These are phyloP conservation scores for Senna siamea DNA, from an alignment of 306 rosid genomes.

Conservation along the genomic window DNA sequence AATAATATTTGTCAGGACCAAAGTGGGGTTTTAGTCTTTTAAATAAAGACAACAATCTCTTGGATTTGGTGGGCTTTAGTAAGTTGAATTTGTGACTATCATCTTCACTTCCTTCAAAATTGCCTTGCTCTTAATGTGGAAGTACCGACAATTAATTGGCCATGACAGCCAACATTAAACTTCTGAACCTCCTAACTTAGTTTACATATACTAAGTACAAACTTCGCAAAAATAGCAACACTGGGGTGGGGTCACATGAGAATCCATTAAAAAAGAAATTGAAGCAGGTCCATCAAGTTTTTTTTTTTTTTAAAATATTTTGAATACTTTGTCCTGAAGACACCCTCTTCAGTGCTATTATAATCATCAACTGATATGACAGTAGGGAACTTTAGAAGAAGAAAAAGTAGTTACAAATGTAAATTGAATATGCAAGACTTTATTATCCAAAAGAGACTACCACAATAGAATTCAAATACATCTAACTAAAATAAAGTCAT, in stretches of 20 bases:
- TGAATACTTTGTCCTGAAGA: not conserved
- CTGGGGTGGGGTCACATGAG: not conserved
- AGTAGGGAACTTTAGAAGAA: not conserved
- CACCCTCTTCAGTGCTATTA: not conserved
- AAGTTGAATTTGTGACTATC: too few species aligned
- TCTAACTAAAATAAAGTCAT: not conserved
- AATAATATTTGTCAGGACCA: too few species aligned
- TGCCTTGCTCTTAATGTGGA: too few species aligned
- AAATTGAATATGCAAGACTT: not conserved
- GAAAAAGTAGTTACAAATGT: not conserved
- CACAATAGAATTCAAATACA: not conserved
- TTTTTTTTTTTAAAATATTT: not conserved
- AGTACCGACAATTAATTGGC: not conserved
- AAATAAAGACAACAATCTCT: not conserved
- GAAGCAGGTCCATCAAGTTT: not conserved
- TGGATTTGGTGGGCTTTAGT: not conserved
- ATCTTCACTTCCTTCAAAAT: too few species aligned
- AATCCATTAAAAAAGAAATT: not conserved
- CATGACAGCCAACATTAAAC: not conserved
- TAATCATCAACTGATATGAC: not conserved
- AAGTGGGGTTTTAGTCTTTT: not conserved
- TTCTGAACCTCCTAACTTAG: too few species aligned
- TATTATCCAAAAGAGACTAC: not conserved
- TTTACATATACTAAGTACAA: too few species aligned
- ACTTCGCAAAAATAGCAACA: not conserved